Evolutionary conservation across 2,329 filamentous ascomycete genomes (phyloP), one percentile per base, ranked within the genome.

Genomic region (Nigrospora sphaerica): DNA sequence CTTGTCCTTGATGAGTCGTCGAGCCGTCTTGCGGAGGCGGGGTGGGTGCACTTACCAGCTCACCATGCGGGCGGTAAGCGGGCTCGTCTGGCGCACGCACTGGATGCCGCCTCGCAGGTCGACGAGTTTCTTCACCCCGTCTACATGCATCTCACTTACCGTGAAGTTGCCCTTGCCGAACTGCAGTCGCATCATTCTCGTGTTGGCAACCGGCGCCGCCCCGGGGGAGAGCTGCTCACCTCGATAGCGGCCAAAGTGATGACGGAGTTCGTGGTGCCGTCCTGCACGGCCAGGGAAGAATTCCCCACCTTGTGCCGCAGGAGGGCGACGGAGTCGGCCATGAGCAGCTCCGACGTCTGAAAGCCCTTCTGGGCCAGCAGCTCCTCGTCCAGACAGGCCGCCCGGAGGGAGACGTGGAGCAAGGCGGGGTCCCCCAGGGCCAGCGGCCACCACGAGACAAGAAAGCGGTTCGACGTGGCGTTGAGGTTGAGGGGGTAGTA

Each of bases 361-460:
- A 80, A 80, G 0, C 77, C 77, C 45, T 67, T 75, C 44, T 71
- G 72, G 1, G 74, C 75, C 12, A 65, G 53, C 12, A 74, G 49
- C 52, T 81, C 77, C 31, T 78, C 69, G 47, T 81, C 76, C 0
- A 80, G 67, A 34, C 68, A 80, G 36, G 77, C 77, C 6, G 77
- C 80, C 54, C 80, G 77, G 12, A 81, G 62, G 3, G 76, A 80
- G 19, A 81, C 76, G 51, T 81, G 75, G 45, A 81, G 81, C 1
- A 81, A 53, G 5, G 75, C 75, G 0, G 77, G 74, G 46, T 81
- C 77, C 0, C 65, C 70, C 0, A 81, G 65, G 1, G 77, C 76
- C 1, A 75, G 63, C 0, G 78, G 78, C 77, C 78, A 81, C 78
- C 78, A 81, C 0, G 75, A 79, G 7, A 78, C 62, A n/a, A 81